These are phyloP conservation scores for Citrus hindsii DNA, from an alignment of 345 rosid species.

Conservation along the genomic window DNA sequence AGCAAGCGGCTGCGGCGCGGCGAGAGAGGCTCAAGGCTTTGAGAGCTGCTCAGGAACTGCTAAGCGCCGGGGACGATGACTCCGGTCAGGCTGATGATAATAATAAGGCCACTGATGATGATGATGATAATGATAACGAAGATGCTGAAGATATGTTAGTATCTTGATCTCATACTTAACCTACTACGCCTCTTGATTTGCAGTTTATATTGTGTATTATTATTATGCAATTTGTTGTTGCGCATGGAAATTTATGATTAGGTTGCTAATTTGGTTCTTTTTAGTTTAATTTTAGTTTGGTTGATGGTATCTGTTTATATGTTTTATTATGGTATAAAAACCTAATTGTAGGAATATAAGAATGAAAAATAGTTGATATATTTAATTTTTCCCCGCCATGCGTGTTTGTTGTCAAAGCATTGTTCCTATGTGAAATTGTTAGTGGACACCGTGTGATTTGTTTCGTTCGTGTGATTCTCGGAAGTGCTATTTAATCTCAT, in stretches of 20 bases:
- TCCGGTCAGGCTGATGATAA: conserved; percentile 30
- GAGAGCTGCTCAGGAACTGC: conserved; percentile 68
- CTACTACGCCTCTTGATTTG: not conserved
- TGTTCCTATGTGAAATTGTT: not conserved
- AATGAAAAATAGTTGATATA: not conserved
- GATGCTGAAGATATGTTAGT: conserved; percentile 21
- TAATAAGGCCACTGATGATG: not conserved
- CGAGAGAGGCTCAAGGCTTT: conserved; percentile 79
- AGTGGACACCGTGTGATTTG: not conserved
- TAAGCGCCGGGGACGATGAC: conserved; percentile 43
- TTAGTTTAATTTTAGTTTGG: not conserved
- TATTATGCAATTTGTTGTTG: not conserved
- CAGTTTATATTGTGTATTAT: not conserved
- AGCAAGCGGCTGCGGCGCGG: conserved; percentile 67
- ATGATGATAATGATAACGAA: not conserved
- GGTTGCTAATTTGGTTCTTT: not conserved
- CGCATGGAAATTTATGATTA: not conserved
- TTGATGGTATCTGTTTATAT: not conserved
- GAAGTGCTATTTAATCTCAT: not conserved
- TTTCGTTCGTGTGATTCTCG: not conserved
- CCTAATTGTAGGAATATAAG: not conserved
- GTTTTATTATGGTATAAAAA: not conserved
- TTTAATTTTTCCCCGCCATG: not conserved
- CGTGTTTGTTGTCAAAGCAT: not conserved
- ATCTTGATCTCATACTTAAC: not conserved